Conservation (phyloP, 1,284 basidiomycete genomes). For the Chondrostereum purpureum region DNA sequence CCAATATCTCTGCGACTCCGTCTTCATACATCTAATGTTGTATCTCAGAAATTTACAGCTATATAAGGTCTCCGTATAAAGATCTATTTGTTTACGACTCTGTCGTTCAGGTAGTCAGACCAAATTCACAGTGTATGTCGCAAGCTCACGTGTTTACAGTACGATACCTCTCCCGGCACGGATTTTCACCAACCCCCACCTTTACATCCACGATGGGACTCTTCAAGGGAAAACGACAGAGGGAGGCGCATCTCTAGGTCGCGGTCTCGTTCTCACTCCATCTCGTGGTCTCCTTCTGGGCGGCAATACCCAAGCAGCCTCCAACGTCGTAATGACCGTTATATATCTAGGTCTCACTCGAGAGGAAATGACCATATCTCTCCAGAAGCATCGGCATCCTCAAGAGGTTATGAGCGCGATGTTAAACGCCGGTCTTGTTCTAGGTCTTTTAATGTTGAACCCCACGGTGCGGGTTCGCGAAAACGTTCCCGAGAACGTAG, state of each 20-base stretch:
- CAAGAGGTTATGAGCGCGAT: background rate
- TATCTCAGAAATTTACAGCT: constrained; percentile 72
- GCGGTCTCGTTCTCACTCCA: constrained; percentile 16
- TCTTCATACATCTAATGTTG: background rate
- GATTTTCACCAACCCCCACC: background rate
- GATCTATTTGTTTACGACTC: constrained; percentile 77
- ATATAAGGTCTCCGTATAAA: constrained; percentile 77
- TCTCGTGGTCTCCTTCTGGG: constrained; percentile 16
- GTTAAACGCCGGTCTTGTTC: background rate
- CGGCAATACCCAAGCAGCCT: constrained; percentile 5
- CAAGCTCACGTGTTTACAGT: too few relatives aligned
- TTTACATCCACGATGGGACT: background rate
- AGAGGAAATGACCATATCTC: too few relatives aligned
- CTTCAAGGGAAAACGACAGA: background rate
- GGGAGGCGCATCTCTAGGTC: constrained; percentile 1
- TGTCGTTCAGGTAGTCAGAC: constrained; percentile 66
- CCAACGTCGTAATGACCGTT: constrained; percentile 3
- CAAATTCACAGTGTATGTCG: too few relatives aligned
- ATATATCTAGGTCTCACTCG: too few relatives aligned
- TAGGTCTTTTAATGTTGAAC: background rate
- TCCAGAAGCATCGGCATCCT: too few relatives aligned
- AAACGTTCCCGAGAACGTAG: background rate
- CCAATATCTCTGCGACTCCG: constrained; percentile 11
- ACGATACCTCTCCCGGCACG: background rate
- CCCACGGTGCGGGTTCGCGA: background rate